phyloP scores from a whole-genome alignment of 208 protist species.

The Sergeia podlipaevii region DNA sequence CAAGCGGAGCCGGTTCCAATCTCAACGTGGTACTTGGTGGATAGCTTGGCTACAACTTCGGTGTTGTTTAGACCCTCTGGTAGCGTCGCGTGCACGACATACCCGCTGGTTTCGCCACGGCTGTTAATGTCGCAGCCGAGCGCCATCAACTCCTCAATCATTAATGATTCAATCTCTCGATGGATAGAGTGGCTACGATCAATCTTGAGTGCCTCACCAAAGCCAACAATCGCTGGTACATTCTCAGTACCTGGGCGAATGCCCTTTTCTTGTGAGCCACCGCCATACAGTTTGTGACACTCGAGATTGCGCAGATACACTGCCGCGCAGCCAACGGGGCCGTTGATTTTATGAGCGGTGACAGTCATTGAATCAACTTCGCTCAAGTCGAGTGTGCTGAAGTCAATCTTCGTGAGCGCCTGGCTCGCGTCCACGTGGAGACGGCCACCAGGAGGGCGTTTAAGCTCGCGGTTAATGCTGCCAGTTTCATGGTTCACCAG shows the following conservation, averaged over 20 bases:
- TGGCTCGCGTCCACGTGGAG: constrained; percentile 78
- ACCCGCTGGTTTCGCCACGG: constrained; percentile 74
- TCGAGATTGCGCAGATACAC: constrained; percentile 60
- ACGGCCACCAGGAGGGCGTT: constrained; percentile 40
- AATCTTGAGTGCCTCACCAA: constrained; percentile 55
- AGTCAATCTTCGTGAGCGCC: constrained; percentile 61
- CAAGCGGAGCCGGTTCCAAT: constrained; percentile 82
- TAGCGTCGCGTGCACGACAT: constrained; percentile 77
- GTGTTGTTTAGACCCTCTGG: constrained; percentile 67
- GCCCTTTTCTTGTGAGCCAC: constrained; percentile 68
- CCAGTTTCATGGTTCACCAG: constrained; percentile 82
- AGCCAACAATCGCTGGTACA: constrained; percentile 70
- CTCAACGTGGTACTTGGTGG: constrained; percentile 64
- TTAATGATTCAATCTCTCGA: constrained; percentile 48
- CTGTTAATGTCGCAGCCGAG: constrained; percentile 77
- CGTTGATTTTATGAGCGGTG: constrained; percentile 84
- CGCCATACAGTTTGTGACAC: constrained; percentile 43
- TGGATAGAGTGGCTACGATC: constrained; percentile 60
- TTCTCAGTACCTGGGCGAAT: constrained; percentile 82
- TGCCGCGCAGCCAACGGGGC: constrained; percentile 66
- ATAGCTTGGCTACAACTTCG: constrained; percentile 63
- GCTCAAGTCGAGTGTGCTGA: constrained; percentile 47
- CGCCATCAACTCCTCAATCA: constrained; percentile 45
- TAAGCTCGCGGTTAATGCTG: constrained; percentile 38
- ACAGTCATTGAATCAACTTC: constrained; percentile 76